A percentile compares a stretch with the other conserved stretches of the same genome.
Conservation (phyloP, 1,284 basidiomycete genomes). For the Naganishia sp. region DNA sequence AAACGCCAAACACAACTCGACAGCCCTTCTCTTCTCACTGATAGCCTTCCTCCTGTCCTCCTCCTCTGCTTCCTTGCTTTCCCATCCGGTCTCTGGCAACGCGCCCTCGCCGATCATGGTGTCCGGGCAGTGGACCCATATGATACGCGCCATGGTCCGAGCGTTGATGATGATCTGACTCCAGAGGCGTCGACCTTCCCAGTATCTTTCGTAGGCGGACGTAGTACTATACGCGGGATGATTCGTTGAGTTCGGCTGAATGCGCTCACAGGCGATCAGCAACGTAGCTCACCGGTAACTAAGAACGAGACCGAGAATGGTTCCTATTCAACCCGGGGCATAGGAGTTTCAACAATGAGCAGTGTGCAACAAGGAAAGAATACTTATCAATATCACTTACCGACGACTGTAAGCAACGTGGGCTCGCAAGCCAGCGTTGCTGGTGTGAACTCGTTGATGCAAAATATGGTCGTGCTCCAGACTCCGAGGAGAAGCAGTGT, state of each 20-base stretch:
- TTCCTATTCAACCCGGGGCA: slow-evolving; percentile 36
- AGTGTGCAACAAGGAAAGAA: neutral
- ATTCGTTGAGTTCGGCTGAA: neutral
- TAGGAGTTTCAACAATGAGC: neutral
- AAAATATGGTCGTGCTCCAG: slow-evolving; percentile 44
- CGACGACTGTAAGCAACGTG: slow-evolving; percentile 49
- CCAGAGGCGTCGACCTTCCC: slow-evolving; percentile 70
- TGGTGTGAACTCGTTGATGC: slow-evolving; percentile 43
- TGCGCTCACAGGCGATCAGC: neutral
- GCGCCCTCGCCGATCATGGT: slow-evolving; percentile 25
- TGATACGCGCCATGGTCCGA: slow-evolving; percentile 45
- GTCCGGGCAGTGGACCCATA: slow-evolving; percentile 52
- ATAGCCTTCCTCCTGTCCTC: slow-evolving; percentile 58
- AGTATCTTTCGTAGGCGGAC: slow-evolving; percentile 72
- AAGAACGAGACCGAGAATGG: slow-evolving; percentile 49
- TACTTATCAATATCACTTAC: slow-evolving; percentile 32
- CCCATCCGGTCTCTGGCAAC: slow-evolving; percentile 36
- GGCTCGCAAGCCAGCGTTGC: slow-evolving; percentile 43
- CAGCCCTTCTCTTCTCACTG: slow-evolving; percentile 71
- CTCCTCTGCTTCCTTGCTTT: slow-evolving; percentile 44
- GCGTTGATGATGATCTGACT: slow-evolving; percentile 64
- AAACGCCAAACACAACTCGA: slow-evolving; percentile 67
- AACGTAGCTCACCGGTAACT: slow-evolving; percentile 43
- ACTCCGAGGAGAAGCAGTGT: slow-evolving; percentile 46
- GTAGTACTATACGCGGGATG: slow-evolving; percentile 60